Conservation (phyloP, 2,329 filamentous ascomycete species). For the Fusarium dlaminii region DNA sequence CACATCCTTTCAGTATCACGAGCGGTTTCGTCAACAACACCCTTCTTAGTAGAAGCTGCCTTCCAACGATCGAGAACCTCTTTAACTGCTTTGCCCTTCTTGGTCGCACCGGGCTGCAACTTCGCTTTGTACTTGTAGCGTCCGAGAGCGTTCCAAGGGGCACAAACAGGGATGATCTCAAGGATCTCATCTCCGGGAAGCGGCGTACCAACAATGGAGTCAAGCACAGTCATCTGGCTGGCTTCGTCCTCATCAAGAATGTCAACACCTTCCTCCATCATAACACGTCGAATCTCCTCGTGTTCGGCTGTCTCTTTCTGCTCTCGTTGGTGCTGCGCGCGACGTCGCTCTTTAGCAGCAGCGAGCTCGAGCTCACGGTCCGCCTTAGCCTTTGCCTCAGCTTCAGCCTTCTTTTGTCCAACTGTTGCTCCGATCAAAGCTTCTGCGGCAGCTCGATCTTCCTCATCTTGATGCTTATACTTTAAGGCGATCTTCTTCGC, state of each 20-base stretch:
- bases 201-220: conserved; percentile 80
- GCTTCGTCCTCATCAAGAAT: conserved; percentile 68
- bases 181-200: conserved; percentile 84
- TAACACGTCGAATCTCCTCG: conserved; percentile 72
- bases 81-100: conserved; percentile 94
- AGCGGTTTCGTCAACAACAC: conserved; percentile 68
- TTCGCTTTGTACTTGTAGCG: conserved; percentile 95
- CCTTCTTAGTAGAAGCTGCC: conserved; percentile 66
- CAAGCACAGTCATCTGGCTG: conserved; percentile 65
- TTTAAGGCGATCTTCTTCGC: conserved; percentile 88
- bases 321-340: conserved; percentile 80
- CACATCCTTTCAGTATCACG: conserved; percentile 79
- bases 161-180: conserved; percentile 71
- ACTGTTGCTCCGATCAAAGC: conserved; percentile 82
- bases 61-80: conserved; percentile 89
- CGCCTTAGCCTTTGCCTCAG: conserved; percentile 73
- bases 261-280: conserved; percentile 68
- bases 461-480: conserved; percentile 94
- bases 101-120: conserved; percentile 86
- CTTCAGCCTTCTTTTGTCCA: conserved; percentile 73
- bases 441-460: conserved; percentile 86
- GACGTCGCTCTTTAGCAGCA: conserved; percentile 77
- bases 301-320: conserved; percentile 80
- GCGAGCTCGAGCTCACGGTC: conserved; percentile 74
- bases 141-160: conserved; percentile 69